phyloP scores from a whole-genome alignment of 2,329 filamentous ascomycete species.

The Pseudocercospora pini-densiflorae region DNA sequence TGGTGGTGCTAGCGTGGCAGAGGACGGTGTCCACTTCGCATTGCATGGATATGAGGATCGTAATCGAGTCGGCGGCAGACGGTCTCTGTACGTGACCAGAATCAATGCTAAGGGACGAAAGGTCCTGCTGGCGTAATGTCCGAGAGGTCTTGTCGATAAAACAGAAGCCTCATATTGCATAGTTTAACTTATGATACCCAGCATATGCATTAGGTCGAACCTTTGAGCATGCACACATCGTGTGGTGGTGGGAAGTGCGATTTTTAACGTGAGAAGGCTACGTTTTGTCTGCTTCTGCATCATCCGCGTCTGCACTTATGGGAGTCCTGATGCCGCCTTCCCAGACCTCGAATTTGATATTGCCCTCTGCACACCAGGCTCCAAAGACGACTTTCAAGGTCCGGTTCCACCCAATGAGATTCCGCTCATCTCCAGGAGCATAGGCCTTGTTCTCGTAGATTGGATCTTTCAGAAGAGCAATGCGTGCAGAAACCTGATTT shows the following conservation, averaged over 20 bases:
- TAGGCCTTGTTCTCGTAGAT: slow-evolving; percentile 49
- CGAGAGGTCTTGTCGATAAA: not conserved
- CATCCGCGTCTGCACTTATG: not conserved
- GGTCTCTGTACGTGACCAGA: slow-evolving; percentile 23
- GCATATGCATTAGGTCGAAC: not conserved
- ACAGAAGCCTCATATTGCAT: not conserved
- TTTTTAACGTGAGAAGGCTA: not conserved
- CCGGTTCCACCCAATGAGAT: slow-evolving; percentile 67
- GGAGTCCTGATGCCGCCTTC: slow-evolving; percentile 58
- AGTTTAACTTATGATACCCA: not conserved
- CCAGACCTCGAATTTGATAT: slow-evolving; percentile 76
- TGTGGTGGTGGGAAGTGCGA: not conserved
- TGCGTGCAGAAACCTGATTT: slow-evolving; percentile 81
- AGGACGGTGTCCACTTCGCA: slow-evolving; percentile 20
- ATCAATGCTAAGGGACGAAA: slow-evolving; percentile 9
- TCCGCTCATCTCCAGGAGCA: slow-evolving; percentile 45
- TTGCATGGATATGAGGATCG: slow-evolving; percentile 24
- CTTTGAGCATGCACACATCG: not conserved
- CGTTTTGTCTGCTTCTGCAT: not conserved
- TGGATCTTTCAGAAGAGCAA: slow-evolving; percentile 77
- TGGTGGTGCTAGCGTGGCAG: slow-evolving; percentile 20
- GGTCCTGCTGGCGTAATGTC: not conserved
- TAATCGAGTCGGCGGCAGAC: slow-evolving; percentile 13
- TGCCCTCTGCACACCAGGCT: slow-evolving; percentile 67
- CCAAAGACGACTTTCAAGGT: slow-evolving; percentile 92